Conservation (phyloP, 1,284 basidiomycete species). For the Apiotrichum brassicae region DNA sequence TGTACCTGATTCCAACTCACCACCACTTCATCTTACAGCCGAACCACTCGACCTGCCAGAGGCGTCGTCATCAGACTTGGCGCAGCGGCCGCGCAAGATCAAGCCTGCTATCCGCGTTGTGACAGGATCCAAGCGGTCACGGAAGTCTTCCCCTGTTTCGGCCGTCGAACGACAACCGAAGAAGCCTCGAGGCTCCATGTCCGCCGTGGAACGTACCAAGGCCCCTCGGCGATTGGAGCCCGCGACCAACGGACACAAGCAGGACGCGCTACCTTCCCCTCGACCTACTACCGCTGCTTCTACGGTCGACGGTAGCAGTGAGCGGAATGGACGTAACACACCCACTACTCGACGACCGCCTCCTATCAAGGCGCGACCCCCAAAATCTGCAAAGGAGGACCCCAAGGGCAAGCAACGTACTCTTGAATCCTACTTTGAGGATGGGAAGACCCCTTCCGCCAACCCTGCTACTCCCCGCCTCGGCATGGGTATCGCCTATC, state of each 20-base stretch:
- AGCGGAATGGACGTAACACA: too few species aligned
- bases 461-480: not conserved
- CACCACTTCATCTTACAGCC: too few species aligned
- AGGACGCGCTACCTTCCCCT: not conserved
- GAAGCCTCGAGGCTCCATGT: not conserved
- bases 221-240: not conserved
- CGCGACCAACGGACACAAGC: not conserved
- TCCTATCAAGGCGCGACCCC: too few species aligned
- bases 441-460: not conserved
- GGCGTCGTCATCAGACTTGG: too few species aligned
- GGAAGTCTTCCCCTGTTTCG: not conserved
- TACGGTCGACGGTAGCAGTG: too few species aligned
- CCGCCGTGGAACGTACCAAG: not conserved
- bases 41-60: too few species aligned
- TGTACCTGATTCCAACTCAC: too few species aligned
- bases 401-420: not conserved
- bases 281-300: too few species aligned
- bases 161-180: not conserved
- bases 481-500: conserved; percentile 6
- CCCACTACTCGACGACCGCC: too few species aligned
- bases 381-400: not conserved
- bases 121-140: not conserved
- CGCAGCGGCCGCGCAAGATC: not conserved
- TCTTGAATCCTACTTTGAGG: not conserved
- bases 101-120: not conserved